Evolutionary conservation across 2,329 filamentous ascomycete genomes (phyloP).

Genomic region (Rhynchosporium secalis): DNA sequence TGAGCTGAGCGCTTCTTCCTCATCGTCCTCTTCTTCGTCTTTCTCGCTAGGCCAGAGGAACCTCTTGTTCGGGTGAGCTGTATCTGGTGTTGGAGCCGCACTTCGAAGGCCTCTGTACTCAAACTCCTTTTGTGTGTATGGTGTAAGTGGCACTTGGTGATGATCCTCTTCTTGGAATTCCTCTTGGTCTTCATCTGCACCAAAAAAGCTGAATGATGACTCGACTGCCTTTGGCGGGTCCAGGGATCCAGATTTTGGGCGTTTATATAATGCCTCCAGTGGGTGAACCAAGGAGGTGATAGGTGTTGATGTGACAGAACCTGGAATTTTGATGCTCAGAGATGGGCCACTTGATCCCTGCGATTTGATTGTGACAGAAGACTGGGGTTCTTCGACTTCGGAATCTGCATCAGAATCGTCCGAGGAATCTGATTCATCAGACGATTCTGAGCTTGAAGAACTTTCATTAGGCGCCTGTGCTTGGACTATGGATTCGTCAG

Average conservation of each 20-base stretch:
- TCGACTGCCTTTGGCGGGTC: constrained; percentile 47
- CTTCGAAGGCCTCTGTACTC: constrained; percentile 75
- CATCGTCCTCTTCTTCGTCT: constrained; percentile 48
- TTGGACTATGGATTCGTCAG: constrained; percentile 15
- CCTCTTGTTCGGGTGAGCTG: constrained; percentile 69
- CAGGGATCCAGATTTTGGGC: constrained; percentile 50
- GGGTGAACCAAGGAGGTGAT: constrained; percentile 64
- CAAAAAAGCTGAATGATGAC: constrained; percentile 79
- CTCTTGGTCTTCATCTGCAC: constrained; percentile 49
- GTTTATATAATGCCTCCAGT: constrained; percentile 90
- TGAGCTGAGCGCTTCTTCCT: constrained; percentile 36
- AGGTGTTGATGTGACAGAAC: constrained; percentile 48
- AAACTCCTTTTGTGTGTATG: constrained; percentile 77
- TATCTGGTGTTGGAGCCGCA: constrained; percentile 93
- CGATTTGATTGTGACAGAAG: constrained; percentile 27
- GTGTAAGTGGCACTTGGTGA: constrained; percentile 67
- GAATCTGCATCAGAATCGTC: constrained; percentile 24
- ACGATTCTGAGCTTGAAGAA: constrained; percentile 18
- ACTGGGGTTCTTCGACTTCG: constrained; percentile 24
- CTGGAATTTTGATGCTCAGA: constrained; percentile 52
- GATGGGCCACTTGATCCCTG: constrained; percentile 51
- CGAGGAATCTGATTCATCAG: constrained; percentile 18
- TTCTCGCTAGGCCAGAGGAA: constrained; percentile 56
- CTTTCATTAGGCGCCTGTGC: not conserved
- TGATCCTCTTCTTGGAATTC: constrained; percentile 49